Conservation (phyloP, 2,329 filamentous ascomycete genomes). For the Colletotrichum euphorbiae region DNA sequence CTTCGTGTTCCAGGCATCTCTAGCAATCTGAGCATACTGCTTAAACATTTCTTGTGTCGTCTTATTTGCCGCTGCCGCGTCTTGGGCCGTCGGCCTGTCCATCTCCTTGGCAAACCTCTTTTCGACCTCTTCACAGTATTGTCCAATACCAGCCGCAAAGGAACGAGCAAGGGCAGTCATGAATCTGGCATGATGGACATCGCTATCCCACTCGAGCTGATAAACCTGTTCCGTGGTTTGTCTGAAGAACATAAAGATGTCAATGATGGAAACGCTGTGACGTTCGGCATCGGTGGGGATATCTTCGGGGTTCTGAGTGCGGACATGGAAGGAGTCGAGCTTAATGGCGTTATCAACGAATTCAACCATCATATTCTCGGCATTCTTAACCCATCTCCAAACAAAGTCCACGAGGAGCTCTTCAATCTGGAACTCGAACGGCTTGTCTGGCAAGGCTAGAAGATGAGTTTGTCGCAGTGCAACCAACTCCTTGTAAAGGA, state of each 20-base stretch:
- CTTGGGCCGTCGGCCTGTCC: slow-evolving; percentile 89
- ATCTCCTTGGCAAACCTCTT: slow-evolving; percentile 89
- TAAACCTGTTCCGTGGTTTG: slow-evolving; percentile 90
- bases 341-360: slow-evolving; percentile 93
- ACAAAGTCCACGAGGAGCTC: slow-evolving; percentile 89
- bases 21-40: slow-evolving; percentile 90
- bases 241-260: slow-evolving; percentile 94
- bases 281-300: slow-evolving; percentile 81
- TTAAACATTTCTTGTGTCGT: slow-evolving; percentile 93
- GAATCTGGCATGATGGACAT: slow-evolving; percentile 93
- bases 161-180: slow-evolving; percentile 93
- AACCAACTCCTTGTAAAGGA: slow-evolving; percentile 89
- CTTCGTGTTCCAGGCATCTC: slow-evolving; percentile 91
- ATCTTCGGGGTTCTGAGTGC: slow-evolving; percentile 71
- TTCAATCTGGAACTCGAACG: slow-evolving; percentile 91
- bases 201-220: slow-evolving; percentile 90
- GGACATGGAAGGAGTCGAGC: slow-evolving; percentile 86
- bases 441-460: slow-evolving; percentile 76
- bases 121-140: slow-evolving; percentile 93
- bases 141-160: slow-evolving; percentile 83
- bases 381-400: slow-evolving; percentile 91
- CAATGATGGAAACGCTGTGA: slow-evolving; percentile 92
- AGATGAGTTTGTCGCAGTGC: slow-evolving; percentile 85
- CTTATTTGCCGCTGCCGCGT: slow-evolving; percentile 81
- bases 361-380: slow-evolving; percentile 81